Conservation (phyloP, 1,139 yeast genomes). For the Kodamaea sp. region DNA sequence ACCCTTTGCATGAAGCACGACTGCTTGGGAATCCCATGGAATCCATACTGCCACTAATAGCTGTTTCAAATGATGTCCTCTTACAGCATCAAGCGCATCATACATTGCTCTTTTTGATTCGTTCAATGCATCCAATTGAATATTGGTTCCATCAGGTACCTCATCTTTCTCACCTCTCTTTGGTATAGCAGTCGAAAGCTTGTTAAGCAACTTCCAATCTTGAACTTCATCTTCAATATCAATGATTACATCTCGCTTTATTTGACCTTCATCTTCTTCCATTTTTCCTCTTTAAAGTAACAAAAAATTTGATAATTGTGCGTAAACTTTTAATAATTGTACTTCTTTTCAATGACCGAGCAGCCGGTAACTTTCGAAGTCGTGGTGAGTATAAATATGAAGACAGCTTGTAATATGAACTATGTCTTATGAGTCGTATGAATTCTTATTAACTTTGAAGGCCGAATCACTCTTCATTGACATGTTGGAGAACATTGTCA, state of each 20-base stretch:
- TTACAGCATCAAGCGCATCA: constrained; percentile 53
- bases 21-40: constrained; percentile 35
- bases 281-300: constrained; percentile 1
- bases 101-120: constrained; percentile 72
- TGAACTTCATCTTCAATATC: constrained; percentile 56
- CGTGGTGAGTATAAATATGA: constrained; percentile 12
- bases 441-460: constrained; percentile 11
- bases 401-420: background rate
- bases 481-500: constrained; percentile 32
- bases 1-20: constrained; percentile 63
- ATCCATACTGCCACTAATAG: constrained; percentile 47
- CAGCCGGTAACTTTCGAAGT: constrained; percentile 16
- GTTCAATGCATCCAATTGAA: constrained; percentile 51
- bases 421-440: background rate
- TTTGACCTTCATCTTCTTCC: constrained; percentile 13
- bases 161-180: constrained; percentile 79
- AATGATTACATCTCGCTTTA: constrained; percentile 3
- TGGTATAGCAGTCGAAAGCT: constrained; percentile 14
- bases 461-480: constrained; percentile 28
- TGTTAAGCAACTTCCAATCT: constrained; percentile 58
- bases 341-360: constrained; percentile 12
- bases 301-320: too few relatives aligned
- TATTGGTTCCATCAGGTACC: constrained; percentile 74
- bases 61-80: constrained; percentile 57
- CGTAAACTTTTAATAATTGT: background rate